Percentiles rank a stretch among this genome's conserved stretches.
Evolutionary conservation across 2,329 filamentous ascomycete genomes (phyloP).

Genomic region (Leptoxyphium fumago): DNA sequence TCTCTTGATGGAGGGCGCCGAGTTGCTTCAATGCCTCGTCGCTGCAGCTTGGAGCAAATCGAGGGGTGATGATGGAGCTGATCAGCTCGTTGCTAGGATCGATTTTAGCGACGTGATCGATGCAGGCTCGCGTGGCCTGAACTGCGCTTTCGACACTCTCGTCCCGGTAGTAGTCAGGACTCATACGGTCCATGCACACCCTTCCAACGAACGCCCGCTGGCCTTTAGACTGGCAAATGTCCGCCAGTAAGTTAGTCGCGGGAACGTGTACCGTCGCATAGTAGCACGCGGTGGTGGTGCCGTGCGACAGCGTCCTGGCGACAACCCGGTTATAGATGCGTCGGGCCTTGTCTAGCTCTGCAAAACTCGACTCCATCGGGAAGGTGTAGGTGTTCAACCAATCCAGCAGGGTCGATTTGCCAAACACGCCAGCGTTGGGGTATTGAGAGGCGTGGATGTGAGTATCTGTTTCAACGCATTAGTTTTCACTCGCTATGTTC

Average conservation of each 20-base stretch:
- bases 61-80: constrained; percentile 63
- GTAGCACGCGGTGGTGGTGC: constrained; percentile 90
- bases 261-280: constrained; percentile 79
- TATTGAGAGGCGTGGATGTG: constrained; percentile 94
- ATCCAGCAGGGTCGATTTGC: constrained; percentile 78
- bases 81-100: constrained; percentile 54
- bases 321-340: constrained; percentile 67
- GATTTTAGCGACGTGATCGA: constrained; percentile 46
- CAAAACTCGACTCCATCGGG: constrained; percentile 69
- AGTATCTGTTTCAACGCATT: constrained; percentile 51
- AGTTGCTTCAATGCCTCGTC: constrained; percentile 44
- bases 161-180: constrained; percentile 70
- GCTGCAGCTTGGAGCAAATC: constrained; percentile 45
- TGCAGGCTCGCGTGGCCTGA: constrained; percentile 26
- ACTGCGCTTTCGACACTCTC: constrained; percentile 48
- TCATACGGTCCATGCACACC: constrained; percentile 78
- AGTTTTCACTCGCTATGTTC: neutral
- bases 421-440: constrained; percentile 86
- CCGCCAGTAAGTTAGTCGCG: constrained; percentile 80
- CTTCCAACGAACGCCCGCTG: constrained; percentile 85
- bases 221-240: constrained; percentile 62
- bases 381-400: constrained; percentile 95
- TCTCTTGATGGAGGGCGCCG: constrained; percentile 48
- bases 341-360: constrained; percentile 45
- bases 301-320: constrained; percentile 66